Evolutionary conservation across 2,329 filamentous ascomycete species (phyloP).

Genomic region (Colletotrichum somersetense): DNA sequence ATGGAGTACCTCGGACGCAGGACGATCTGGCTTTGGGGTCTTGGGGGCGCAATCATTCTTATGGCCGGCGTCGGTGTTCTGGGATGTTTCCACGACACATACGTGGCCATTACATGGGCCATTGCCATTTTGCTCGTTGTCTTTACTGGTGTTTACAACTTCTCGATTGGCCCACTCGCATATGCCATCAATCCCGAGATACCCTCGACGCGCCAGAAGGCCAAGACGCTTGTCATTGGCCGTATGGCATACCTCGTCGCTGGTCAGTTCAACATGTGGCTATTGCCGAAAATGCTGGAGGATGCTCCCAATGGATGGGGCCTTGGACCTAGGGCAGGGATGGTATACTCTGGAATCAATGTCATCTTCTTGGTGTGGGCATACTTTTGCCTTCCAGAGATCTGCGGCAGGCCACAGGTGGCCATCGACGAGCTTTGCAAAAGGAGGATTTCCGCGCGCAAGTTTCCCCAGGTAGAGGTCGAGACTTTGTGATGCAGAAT

Average conservation of each 20-base stretch:
- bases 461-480: slow-evolving; percentile 34
- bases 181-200: slow-evolving; percentile 60
- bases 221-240: slow-evolving; percentile 44
- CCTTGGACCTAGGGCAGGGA: slow-evolving; percentile 41
- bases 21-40: slow-evolving; percentile 57
- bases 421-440: slow-evolving; percentile 46
- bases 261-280: slow-evolving; percentile 43
- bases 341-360: slow-evolving; percentile 43
- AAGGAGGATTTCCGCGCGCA: slow-evolving; percentile 43
- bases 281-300: slow-evolving; percentile 44
- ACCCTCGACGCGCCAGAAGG: slow-evolving; percentile 44
- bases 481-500: not conserved
- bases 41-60: slow-evolving; percentile 51
- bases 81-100: slow-evolving; percentile 45
- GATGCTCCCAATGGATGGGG: slow-evolving; percentile 42
- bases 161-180: slow-evolving; percentile 54
- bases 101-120: slow-evolving; percentile 47
- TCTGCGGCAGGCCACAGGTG: slow-evolving; percentile 43
- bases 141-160: slow-evolving; percentile 57
- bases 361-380: slow-evolving; percentile 42
- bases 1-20: slow-evolving; percentile 57
- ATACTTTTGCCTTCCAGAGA: slow-evolving; percentile 45
- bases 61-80: slow-evolving; percentile 53
- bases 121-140: slow-evolving; percentile 55
- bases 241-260: slow-evolving; percentile 40